Conservation (phyloP, 2,329 filamentous ascomycete genomes). For the Cytospora piceae region DNA sequence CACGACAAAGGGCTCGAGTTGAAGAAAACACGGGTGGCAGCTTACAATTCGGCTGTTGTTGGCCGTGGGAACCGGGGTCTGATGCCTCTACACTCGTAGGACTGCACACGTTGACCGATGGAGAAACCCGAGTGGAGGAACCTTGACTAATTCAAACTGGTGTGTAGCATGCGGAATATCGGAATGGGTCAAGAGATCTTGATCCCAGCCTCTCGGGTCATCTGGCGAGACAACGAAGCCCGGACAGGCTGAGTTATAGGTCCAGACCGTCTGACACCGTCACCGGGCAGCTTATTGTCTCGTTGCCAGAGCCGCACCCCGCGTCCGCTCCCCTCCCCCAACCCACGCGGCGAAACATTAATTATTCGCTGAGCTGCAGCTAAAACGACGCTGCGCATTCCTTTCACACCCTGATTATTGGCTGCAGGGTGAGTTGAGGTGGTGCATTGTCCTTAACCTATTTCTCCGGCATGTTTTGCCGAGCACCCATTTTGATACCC, state of each 20-base stretch:
- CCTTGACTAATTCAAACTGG: background rate
- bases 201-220: background rate
- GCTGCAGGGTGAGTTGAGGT: no score
- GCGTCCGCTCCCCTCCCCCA: no score
- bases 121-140: constrained; percentile 15
- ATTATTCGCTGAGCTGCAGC: no score
- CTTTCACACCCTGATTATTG: no score
- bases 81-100: background rate
- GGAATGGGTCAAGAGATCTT: background rate
- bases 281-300: background rate
- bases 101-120: constrained; percentile 15
- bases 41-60: constrained; percentile 7
- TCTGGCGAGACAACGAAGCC: constrained; percentile 1
- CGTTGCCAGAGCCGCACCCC: no score
- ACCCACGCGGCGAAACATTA: no score
- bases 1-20: constrained; percentile 4
- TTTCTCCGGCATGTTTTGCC: background rate
- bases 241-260: constrained; percentile 6
- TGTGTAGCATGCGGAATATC: constrained; percentile 13
- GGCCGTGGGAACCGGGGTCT: background rate
- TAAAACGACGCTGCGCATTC: no score
- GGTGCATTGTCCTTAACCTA: no score
- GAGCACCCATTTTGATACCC: background rate
- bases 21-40: constrained; percentile 1
- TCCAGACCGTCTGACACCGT: no score